Evolutionary conservation across 257 asterid species (phyloP).

Genomic region (Fraxinus excelsior): DNA sequence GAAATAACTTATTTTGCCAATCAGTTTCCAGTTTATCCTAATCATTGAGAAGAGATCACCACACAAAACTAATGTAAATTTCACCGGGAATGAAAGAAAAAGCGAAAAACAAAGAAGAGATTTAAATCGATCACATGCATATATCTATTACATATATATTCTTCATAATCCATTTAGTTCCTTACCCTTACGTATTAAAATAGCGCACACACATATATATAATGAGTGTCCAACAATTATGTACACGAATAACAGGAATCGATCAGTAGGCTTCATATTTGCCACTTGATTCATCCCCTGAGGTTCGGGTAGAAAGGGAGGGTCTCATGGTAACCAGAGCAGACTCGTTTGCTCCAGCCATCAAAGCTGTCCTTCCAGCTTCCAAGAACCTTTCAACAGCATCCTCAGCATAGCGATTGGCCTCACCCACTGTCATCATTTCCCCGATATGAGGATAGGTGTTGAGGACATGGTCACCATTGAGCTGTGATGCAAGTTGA

Average conservation of each 20-base stretch:
- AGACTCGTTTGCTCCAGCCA: constrained; percentile 88
- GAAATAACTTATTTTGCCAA: neutral
- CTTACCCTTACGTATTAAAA: neutral
- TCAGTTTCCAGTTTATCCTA: neutral
- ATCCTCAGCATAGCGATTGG: constrained; percentile 74
- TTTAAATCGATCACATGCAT: no score
- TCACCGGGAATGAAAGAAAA: neutral
- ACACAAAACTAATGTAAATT: neutral
- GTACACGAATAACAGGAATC: neutral
- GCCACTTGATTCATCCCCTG: constrained; percentile 22
- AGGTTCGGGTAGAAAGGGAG: constrained; percentile 65
- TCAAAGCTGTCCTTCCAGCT: constrained; percentile 86
- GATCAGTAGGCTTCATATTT: constrained; percentile 44
- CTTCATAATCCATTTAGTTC: neutral
- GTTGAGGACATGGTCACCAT: constrained; percentile 79
- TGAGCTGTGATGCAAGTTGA: constrained; percentile 96
- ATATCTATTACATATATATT: neutral
- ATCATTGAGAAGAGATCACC: neutral
- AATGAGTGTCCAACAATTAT: neutral
- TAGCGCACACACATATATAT: neutral
- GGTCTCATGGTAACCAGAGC: constrained; percentile 90
- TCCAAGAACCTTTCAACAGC: constrained; percentile 87
- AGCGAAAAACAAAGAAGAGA: no score
- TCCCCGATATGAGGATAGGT: constrained; percentile 77
- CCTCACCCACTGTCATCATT: constrained; percentile 65